Percentiles rank a stretch among this genome's conserved stretches.
These are phyloP conservation scores for Diaporthe ampelina DNA, from an alignment of 2,329 filamentous ascomycete species.

Conservation along the genomic window DNA sequence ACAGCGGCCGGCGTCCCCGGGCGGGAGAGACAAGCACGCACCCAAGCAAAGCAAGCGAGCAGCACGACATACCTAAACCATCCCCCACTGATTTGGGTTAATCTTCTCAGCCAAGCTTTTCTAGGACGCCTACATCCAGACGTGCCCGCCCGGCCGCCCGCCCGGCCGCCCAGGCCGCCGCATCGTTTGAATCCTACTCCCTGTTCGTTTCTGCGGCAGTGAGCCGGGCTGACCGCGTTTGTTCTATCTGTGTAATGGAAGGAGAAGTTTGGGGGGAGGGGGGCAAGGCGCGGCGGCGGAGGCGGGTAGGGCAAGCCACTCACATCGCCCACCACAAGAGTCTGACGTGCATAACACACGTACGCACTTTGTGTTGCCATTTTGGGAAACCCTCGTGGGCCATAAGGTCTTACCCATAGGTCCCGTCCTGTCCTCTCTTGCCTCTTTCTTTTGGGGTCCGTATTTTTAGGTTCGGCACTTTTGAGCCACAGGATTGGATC, in stretches of 20 bases:
- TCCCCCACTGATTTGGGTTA: conserved; percentile 19
- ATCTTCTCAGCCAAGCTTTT: background rate
- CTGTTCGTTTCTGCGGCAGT: too few species aligned
- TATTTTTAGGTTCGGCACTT: conserved; percentile 25
- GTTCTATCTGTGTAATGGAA: background rate
- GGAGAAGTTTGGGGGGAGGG: too few species aligned
- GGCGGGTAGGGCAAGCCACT: background rate
- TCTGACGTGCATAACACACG: conserved; percentile 4
- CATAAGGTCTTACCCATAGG: background rate
- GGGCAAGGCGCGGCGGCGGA: too few species aligned
- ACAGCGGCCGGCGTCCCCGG: conserved; percentile 4
- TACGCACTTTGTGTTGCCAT: background rate
- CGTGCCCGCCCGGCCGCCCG: background rate
- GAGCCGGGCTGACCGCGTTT: background rate
- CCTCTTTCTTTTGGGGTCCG: background rate
- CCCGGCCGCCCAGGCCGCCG: conserved; percentile 1
- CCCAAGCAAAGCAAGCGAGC: background rate
- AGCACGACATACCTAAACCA: too few species aligned
- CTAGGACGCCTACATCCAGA: background rate
- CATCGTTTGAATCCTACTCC: background rate
- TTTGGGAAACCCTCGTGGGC: background rate
- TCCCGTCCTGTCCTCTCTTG: too few species aligned
- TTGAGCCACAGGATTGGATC: background rate
- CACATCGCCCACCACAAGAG: background rate
- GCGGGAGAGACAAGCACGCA: background rate